Evolutionary conservation across 805 yeast genomes (phyloP), one percentile per base, ranked within the genome.

Genomic region (Candida railenensis): DNA sequence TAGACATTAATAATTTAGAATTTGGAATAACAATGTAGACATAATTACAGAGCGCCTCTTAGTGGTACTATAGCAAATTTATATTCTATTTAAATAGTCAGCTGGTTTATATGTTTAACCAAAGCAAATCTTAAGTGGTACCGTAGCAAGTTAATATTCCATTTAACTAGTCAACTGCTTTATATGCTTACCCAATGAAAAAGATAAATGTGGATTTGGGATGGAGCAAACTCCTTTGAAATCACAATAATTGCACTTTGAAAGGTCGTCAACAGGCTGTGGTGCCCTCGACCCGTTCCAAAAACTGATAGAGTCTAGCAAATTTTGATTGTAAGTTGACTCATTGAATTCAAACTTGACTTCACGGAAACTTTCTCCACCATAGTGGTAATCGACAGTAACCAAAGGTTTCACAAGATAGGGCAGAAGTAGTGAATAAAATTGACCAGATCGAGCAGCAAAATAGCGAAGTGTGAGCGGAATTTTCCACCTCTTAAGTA

Each of bases 221-320:
- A 59, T 43, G 1, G 50, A 16, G 45, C 69, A 63, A 37, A 46
- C 51, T 3, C 57, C 33, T 22, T 67, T 65, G 57, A 78, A 85
- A 16, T 76, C 81, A 63, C 92, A 85, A 42, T 60, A 65, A 14
- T 63, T 67, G 58, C 92, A 85, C 48, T 73, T 72, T 3, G 63
- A 58, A 45, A 51, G 64, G 51, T 60, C 77, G 7, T 58, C 54
- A 3, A 78, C 69, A 4, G 74, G 74, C 25, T 54, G 56, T 1
- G 88, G 87, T 2, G 58, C 59, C 40, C 86, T 63, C 28, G 62
- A 53, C 0, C 90, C 90, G 53, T 69, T 67, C 90, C 90, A 85
- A 51, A 82, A 77, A 20, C 57, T 56, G 43, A 77, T 52, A 2
- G 81, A 69, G 9, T 59, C 52, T 0, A 50, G 39, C 2, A 77